Conservation (phyloP, 108 stramenopile species). For the Cyclotella atomus region DNA sequence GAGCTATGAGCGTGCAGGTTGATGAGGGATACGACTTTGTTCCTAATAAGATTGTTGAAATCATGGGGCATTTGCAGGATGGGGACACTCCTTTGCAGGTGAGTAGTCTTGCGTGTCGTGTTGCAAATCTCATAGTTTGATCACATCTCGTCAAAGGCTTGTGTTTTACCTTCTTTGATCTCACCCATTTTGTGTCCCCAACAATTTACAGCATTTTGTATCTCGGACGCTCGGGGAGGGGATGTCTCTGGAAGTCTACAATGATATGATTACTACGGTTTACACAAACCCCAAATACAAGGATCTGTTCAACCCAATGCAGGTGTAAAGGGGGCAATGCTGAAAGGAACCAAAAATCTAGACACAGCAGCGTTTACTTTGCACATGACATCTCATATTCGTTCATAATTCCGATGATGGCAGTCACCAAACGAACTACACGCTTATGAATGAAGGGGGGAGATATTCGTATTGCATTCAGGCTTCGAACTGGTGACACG, state of each 20-base stretch:
- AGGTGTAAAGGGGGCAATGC: neutral
- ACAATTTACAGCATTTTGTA: conserved; percentile 35
- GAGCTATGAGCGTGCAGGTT: conserved; percentile 7
- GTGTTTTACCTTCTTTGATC: no score
- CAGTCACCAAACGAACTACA: neutral
- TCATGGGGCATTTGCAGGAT: conserved; percentile 25
- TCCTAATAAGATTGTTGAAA: conserved; percentile 24
- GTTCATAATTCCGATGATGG: neutral
- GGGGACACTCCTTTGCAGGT: conserved; percentile 25
- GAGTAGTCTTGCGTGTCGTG: neutral
- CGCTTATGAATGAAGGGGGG: neutral
- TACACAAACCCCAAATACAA: conserved; percentile 40
- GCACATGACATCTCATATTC: neutral
- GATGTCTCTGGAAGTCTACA: conserved; percentile 35
- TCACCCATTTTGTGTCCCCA: no score
- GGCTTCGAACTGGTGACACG: neutral
- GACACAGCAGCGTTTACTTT: neutral
- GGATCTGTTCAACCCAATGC: conserved; percentile 17
- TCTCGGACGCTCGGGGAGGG: conserved; percentile 32
- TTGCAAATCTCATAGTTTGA: no score
- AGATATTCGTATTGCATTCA: neutral
- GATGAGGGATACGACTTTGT: conserved; percentile 19
- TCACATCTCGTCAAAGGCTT: no score
- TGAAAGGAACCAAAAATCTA: neutral
- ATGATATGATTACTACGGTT: conserved; percentile 42